These are phyloP conservation scores for Exserohilum turcica DNA, from an alignment of 2,329 filamentous ascomycete species.

Conservation along the genomic window DNA sequence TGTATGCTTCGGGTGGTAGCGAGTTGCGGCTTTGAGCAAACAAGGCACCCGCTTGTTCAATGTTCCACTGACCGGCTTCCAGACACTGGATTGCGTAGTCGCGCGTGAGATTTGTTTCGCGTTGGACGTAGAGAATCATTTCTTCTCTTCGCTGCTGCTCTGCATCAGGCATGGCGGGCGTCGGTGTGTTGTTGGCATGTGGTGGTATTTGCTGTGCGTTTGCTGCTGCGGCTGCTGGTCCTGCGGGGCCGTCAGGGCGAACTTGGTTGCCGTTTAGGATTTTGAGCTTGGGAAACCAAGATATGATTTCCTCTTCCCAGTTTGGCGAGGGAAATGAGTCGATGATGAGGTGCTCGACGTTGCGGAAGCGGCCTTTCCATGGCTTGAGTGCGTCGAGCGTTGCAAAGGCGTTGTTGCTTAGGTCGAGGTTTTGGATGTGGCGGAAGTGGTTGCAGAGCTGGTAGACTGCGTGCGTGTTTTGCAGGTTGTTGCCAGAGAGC, in stretches of 20 bases:
- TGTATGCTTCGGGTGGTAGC: slow-evolving; percentile 52
- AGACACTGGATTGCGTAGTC: slow-evolving; percentile 83
- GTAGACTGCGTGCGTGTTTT: slow-evolving; percentile 73
- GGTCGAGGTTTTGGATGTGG: slow-evolving; percentile 83
- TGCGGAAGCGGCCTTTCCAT: slow-evolving; percentile 80
- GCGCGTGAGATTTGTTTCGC: slow-evolving; percentile 78
- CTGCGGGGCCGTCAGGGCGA: slow-evolving; percentile 64
- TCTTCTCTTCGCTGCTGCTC: slow-evolving; percentile 63
- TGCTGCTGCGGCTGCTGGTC: background rate
- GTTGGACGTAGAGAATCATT: slow-evolving; percentile 71
- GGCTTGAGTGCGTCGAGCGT: slow-evolving; percentile 69
- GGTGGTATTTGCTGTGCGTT: slow-evolving; percentile 7
- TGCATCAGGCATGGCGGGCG: slow-evolving; percentile 5
- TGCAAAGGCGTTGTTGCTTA: slow-evolving; percentile 80
- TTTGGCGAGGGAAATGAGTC: slow-evolving; percentile 50
- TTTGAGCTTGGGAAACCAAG: slow-evolving; percentile 82
- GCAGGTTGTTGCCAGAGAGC: slow-evolving; percentile 78
- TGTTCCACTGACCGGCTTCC: slow-evolving; percentile 77
- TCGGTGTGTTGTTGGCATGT: slow-evolving; percentile 23
- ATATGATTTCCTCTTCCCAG: slow-evolving; percentile 70
- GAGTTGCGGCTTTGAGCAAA: slow-evolving; percentile 74
- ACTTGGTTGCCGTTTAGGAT: slow-evolving; percentile 77
- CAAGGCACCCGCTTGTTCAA: slow-evolving; percentile 72
- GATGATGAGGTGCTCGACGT: slow-evolving; percentile 80
- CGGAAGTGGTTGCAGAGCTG: slow-evolving; percentile 79